Evolutionary conservation across 2,329 filamentous ascomycete genomes (phyloP).

Genomic region (Exophiala bonariae): DNA sequence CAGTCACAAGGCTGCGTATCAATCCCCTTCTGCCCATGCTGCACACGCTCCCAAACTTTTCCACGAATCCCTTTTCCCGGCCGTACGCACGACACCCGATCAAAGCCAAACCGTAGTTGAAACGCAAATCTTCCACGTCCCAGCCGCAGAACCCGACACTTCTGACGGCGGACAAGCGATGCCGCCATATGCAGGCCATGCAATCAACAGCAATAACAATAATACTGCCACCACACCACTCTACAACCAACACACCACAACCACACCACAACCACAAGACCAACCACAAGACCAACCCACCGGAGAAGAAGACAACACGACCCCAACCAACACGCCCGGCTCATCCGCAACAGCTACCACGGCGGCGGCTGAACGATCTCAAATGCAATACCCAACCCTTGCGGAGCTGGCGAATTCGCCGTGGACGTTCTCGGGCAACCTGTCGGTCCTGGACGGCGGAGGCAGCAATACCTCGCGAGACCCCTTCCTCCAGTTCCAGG

Average conservation of each 20-base stretch:
- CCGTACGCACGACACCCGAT: background rate
- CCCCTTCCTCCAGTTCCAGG: constrained; percentile 34
- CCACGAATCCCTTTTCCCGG: constrained; percentile 25
- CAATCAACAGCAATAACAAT: constrained; percentile 2
- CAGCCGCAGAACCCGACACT: constrained; percentile 28
- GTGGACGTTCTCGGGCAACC: constrained; percentile 25
- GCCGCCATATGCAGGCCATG: constrained; percentile 31
- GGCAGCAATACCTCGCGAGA: constrained; percentile 25
- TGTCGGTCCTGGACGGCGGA: constrained; percentile 30
- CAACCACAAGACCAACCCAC: background rate
- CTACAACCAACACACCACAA: too few relatives aligned
- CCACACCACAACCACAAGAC: too few relatives aligned
- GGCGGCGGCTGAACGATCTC: constrained; percentile 9
- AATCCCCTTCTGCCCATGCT: too few relatives aligned
- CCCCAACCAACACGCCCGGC: constrained; percentile 1
- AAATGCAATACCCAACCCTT: too few relatives aligned
- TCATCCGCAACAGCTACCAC: constrained; percentile 17
- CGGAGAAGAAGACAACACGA: background rate
- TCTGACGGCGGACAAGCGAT: constrained; percentile 32
- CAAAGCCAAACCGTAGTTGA: constrained; percentile 28
- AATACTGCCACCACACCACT: too few relatives aligned
- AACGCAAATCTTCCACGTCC: constrained; percentile 34
- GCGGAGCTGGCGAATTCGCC: constrained; percentile 4
- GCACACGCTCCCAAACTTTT: constrained; percentile 30
- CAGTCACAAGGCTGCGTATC: constrained; percentile 10